These are phyloP conservation scores for Camelina hispida DNA, from an alignment of 345 rosid genomes.

Conservation along the genomic window DNA sequence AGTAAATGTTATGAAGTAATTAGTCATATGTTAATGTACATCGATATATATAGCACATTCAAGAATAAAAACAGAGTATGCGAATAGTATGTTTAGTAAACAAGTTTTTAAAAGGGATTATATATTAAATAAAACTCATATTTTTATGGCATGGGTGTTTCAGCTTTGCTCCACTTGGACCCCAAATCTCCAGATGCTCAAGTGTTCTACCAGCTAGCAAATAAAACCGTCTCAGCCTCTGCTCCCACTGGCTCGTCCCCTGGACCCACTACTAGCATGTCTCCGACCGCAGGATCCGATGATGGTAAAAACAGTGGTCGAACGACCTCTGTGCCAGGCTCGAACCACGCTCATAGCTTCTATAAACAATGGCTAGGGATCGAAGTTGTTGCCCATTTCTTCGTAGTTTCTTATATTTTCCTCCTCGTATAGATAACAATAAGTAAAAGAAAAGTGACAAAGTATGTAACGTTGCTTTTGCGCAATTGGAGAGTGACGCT, in stretches of 20 bases:
- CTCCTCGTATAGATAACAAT: not conserved
- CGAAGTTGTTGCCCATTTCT: constrained; percentile 10
- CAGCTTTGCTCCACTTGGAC: constrained; percentile 54
- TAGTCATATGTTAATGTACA: not conserved
- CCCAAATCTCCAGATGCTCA: constrained; percentile 78
- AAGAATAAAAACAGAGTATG: not conserved
- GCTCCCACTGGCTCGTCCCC: constrained; percentile 31
- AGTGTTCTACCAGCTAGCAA: constrained; percentile 59
- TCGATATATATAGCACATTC: not conserved
- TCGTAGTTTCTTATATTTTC: not conserved
- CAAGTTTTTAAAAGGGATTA: not conserved
- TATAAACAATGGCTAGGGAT: constrained; percentile 25
- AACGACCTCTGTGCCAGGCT: not conserved
- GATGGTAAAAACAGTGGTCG: constrained; percentile 15
- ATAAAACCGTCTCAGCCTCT: constrained; percentile 35
- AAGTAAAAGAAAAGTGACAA: not conserved
- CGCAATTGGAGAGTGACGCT: constrained; percentile 10
- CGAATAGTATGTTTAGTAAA: not conserved
- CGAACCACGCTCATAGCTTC: not conserved
- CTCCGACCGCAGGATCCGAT: constrained; percentile 35
- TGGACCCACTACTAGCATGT: constrained; percentile 19
- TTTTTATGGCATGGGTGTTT: constrained; percentile 16
- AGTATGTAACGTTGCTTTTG: constrained; percentile 8
- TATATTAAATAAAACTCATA: not conserved
- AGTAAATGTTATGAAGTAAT: not conserved